These are phyloP conservation scores for Epicoccum nigrum DNA, from an alignment of 2,329 filamentous ascomycete species.

Conservation along the genomic window DNA sequence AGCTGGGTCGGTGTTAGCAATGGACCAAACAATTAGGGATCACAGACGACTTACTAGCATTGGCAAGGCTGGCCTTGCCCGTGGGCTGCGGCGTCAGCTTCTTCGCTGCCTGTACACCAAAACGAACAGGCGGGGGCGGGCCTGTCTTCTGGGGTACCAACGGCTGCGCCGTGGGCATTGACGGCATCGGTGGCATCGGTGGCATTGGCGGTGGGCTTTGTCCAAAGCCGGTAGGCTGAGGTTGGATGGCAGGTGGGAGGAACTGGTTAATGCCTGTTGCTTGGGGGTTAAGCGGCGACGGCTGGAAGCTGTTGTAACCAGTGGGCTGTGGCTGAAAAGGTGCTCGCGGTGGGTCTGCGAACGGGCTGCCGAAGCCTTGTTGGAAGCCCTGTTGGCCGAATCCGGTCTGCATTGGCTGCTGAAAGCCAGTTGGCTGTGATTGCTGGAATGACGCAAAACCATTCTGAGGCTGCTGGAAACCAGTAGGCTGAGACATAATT, in stretches of 20 bases:
- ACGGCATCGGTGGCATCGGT: constrained; percentile 58
- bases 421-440: constrained; percentile 51
- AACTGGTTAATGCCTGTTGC: constrained; percentile 60
- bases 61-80: constrained; percentile 86
- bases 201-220: constrained; percentile 64
- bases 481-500: constrained; percentile 48
- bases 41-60: constrained; percentile 81
- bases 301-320: constrained; percentile 46
- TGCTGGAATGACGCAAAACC: constrained; percentile 52
- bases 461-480: constrained; percentile 56
- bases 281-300: constrained; percentile 55
- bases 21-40: background rate
- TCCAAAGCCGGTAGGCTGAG: constrained; percentile 60
- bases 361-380: constrained; percentile 56
- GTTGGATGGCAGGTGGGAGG: constrained; percentile 56
- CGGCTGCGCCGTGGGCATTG: constrained; percentile 58
- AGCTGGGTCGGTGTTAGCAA: constrained; percentile 53
- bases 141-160: constrained; percentile 80
- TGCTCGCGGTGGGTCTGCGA: constrained; percentile 60
- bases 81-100: constrained; percentile 86
- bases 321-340: constrained; percentile 52
- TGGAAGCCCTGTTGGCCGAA: constrained; percentile 35
- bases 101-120: constrained; percentile 77
- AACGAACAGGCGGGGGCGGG: constrained; percentile 84
- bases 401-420: constrained; percentile 57